These are phyloP conservation scores for Fraxinus quadrangulata DNA, from an alignment of 257 asterid genomes.

Conservation along the genomic window DNA sequence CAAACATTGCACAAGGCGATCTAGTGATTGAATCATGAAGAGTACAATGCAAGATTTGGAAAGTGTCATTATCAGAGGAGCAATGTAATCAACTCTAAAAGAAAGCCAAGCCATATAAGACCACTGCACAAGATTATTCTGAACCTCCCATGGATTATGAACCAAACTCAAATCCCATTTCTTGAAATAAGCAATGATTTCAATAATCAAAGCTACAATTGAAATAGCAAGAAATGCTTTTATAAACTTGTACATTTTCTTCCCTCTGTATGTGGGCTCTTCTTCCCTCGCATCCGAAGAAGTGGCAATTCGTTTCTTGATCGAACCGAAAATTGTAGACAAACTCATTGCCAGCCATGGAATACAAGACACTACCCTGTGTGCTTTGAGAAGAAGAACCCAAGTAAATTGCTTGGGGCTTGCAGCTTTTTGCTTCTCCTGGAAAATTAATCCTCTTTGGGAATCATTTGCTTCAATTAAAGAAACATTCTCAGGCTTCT, in stretches of 20 bases:
- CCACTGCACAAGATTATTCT: slow-evolving; percentile 58
- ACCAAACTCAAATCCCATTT: slow-evolving; percentile 67
- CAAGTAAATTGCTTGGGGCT: slow-evolving; percentile 71
- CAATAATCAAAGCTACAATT: slow-evolving; percentile 60
- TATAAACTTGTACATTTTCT: slow-evolving; percentile 60
- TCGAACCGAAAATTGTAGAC: slow-evolving; percentile 40
- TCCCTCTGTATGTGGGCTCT: slow-evolving; percentile 68
- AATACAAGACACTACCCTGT: slow-evolving; percentile 52
- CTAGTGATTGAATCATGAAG: slow-evolving; percentile 76
- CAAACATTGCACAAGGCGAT: slow-evolving; percentile 65
- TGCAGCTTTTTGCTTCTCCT: slow-evolving; percentile 60
- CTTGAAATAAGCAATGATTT: slow-evolving; percentile 64
- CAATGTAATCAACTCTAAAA: slow-evolving; percentile 65
- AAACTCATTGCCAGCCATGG: slow-evolving; percentile 61
- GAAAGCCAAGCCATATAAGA: slow-evolving; percentile 72
- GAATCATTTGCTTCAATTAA: slow-evolving; percentile 47
- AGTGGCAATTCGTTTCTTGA: slow-evolving; percentile 66
- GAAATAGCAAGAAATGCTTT: slow-evolving; percentile 70
- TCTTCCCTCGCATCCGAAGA: slow-evolving; percentile 66
- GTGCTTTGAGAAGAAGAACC: slow-evolving; percentile 67
- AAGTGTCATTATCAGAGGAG: slow-evolving; percentile 56
- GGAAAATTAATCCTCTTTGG: slow-evolving; percentile 39
- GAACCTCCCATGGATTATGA: slow-evolving; percentile 69
- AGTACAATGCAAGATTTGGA: slow-evolving; percentile 74
- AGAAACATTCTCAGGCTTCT: slow-evolving; percentile 57